Evolutionary conservation across 345 rosid genomes (phyloP), one percentile per base, ranked within the genome.

Genomic region (Linum tenue): DNA sequence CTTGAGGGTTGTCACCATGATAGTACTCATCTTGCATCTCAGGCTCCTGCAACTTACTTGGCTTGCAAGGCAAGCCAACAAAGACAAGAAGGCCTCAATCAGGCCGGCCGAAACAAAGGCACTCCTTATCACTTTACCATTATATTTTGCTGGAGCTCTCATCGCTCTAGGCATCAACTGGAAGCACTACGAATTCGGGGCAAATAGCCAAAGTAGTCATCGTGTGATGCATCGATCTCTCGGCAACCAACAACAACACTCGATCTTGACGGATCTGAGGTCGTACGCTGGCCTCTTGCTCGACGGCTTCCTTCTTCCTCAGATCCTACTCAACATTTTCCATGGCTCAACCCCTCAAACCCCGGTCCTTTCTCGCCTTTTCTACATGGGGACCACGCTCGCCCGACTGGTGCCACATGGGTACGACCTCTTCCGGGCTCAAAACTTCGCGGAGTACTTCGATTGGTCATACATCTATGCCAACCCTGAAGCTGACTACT

Each of bases 391-490:
- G 12, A 74, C 37, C 48, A 69, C 77, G 41, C 17, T 69, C 3
- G 56, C 60, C 37, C 62, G 73, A 44, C 4, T 74, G 66, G 59
- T 65, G n/a, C 73, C 73, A 2, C 70, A 74, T 15, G 67, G 56
- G 5, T 74, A 74, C 48, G 70, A 74, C 62, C 70, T 69, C 11
- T 74, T 43, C 64, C 39, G 73, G 55, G 67, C 67, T 43, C 42
- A 37, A 17, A 55, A 37, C 57, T 63, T 55, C 16, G 64, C 3
- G 14, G 40, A 64, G 9, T 57, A 55, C 12, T 63, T 71, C 15
- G 57, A 71, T 10, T 51, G 72, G 17, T 72, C 76, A n/a, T 83
- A 79, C 71, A 62, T 74, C 6, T 85, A 79, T 63, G 84, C 82
- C n/a, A 62, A 64, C 41, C 81, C 73, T 3, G 61, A 16, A 12